These are phyloP conservation scores for Haplographium delicatum DNA, from an alignment of 495 filamentous ascomycete species.

Conservation along the genomic window DNA sequence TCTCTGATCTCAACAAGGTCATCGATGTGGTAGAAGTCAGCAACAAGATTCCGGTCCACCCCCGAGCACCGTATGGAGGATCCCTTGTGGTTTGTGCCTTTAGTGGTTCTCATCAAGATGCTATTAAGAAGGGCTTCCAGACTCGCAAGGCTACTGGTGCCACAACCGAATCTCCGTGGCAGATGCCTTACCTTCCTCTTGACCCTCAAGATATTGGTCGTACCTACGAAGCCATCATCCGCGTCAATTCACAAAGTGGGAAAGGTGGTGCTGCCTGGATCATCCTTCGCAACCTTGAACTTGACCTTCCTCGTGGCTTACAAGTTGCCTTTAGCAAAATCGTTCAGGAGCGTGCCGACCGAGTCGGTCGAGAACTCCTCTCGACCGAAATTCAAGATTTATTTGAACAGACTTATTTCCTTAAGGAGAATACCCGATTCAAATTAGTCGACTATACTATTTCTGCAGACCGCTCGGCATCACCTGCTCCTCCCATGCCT, in stretches of 20 bases:
- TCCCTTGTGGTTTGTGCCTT: constrained; percentile 86
- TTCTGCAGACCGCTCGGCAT: constrained; percentile 73
- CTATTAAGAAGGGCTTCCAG: constrained; percentile 95
- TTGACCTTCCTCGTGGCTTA: constrained; percentile 88
- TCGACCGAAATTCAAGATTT: constrained; percentile 76
- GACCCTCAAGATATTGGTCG: constrained; percentile 92
- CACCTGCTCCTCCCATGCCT: constrained; percentile 62
- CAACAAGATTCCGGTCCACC: constrained; percentile 93
- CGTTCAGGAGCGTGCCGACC: constrained; percentile 74
- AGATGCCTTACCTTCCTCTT: constrained; percentile 86
- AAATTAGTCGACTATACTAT: constrained; percentile 89
- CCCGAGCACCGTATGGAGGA: constrained; percentile 84
- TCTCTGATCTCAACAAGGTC: constrained; percentile 81
- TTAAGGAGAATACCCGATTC: constrained; percentile 78
- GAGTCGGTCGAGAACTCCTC: constrained; percentile 72
- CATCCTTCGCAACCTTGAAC: constrained; percentile 78
- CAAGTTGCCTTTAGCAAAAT: constrained; percentile 88
- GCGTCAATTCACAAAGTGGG: constrained; percentile 93
- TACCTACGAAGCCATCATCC: constrained; percentile 95
- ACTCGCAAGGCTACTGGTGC: constrained; percentile 55
- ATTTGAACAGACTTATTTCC: constrained; percentile 84
- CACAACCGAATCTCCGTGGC: constrained; percentile 55
- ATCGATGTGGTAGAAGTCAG: constrained; percentile 87
- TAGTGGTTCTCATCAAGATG: constrained; percentile 91
- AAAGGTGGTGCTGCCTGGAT: constrained; percentile 97